Evolutionary conservation across 306 rosid species (phyloP), one percentile per base, ranked within the genome.

Genomic region (Ormosia emarginata): DNA sequence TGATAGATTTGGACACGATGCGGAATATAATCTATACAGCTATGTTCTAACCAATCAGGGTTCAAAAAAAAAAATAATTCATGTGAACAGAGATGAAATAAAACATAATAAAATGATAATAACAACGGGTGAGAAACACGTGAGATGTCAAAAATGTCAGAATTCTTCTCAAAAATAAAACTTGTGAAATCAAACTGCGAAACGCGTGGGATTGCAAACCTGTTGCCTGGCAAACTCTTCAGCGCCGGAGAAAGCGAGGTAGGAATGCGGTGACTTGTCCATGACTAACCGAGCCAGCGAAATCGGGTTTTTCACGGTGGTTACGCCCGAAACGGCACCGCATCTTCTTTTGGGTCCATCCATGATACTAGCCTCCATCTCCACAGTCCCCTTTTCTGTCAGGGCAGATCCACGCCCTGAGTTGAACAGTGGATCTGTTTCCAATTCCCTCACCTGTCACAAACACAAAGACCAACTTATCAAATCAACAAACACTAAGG

Each of bases 291-390:
- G 92, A 33, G 99, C 99, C 1, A 96, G 86, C 0, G 99, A 96
- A 61, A 96, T 15, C 0, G 99, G 98, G 80, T 96, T 96, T 39
- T 93, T 93, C 0, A 96, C 97, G 0, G 98, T 93, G 71, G 88
- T 86, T 3, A 96, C 12, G 0, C 99, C 99, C 6, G 98, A 93
- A 11, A 96, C 99, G 46, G 98, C 98, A 2, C 99, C 98, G 83
- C 99, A 96, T 83, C 98, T 80, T 65, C 99, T 82, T 53, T 89
- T 87, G 0, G 90, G 87, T 0, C 99, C 99, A 7, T 96, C 98
- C 99, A 96, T 96, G 36, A 96, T 96, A 75, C 97, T 92, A 8
- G 99, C 97, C 79, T 96, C 99, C 99, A 96, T 96, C 52, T 96
- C 99, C 4, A 91, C 99, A 41, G 90, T 96, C 7, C 99, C 98